phyloP scores from a whole-genome alignment of 2,329 filamentous ascomycete genomes.

The Penicillium sp. region DNA sequence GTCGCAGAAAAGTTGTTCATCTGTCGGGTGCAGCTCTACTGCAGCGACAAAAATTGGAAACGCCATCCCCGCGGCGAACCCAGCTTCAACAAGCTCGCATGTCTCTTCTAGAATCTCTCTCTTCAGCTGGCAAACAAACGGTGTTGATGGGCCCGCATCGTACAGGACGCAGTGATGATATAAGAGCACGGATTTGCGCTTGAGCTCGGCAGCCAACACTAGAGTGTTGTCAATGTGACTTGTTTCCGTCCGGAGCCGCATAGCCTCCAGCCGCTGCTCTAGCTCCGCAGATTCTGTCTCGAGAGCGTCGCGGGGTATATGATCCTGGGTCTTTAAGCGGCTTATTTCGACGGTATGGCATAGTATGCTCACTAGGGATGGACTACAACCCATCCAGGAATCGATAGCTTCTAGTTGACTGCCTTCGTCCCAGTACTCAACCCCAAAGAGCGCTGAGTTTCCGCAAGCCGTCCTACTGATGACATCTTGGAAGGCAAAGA shows the following conservation, averaged over 20 bases:
- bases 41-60: slow-evolving; percentile 45
- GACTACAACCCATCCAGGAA: slow-evolving; percentile 48
- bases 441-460: slow-evolving; percentile 44
- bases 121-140: slow-evolving; percentile 30
- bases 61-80: slow-evolving; percentile 32
- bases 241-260: neutral
- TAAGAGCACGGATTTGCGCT: slow-evolving; percentile 41
- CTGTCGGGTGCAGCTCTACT: slow-evolving; percentile 38
- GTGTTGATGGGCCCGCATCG: slow-evolving; percentile 39
- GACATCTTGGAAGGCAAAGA: slow-evolving; percentile 51
- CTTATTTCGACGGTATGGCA: slow-evolving; percentile 48
- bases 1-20: slow-evolving; percentile 34
- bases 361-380: slow-evolving; percentile 44
- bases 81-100: slow-evolving; percentile 30
- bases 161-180: slow-evolving; percentile 47
- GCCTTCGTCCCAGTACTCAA: slow-evolving; percentile 44
- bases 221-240: slow-evolving; percentile 28
- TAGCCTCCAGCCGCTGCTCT: slow-evolving; percentile 27
- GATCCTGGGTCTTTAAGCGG: slow-evolving; percentile 25
- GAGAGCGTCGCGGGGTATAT: slow-evolving; percentile 24
- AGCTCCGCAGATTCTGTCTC: slow-evolving; percentile 32
- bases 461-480: slow-evolving; percentile 51
- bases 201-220: slow-evolving; percentile 38
- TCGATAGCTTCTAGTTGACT: slow-evolving; percentile 35
- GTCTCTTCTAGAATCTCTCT: slow-evolving; percentile 33